Percentiles rank a stretch among this genome's conserved stretches.
Conservation (phyloP, 768 basidiomycete species). For the Leucocoprinus leucothites region DNA sequence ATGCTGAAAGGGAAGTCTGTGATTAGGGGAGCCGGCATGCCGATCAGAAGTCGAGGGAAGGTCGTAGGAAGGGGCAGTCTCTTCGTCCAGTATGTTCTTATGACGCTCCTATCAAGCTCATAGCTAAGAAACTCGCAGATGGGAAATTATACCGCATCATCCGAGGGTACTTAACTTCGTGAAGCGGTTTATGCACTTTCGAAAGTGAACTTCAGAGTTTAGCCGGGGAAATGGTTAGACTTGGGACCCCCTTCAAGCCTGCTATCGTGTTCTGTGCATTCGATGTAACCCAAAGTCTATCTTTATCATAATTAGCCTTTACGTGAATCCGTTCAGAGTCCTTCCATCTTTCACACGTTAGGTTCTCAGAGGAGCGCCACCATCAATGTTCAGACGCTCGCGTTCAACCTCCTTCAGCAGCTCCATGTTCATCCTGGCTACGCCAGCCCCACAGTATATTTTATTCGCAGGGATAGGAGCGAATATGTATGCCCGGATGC, state of each 20-base stretch:
- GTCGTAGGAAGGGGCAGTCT: conserved; percentile 59
- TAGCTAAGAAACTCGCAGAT: conserved; percentile 22
- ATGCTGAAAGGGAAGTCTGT: conserved; percentile 45
- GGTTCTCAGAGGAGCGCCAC: too few relatives aligned
- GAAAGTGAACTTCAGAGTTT: neutral
- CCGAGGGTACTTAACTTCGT: conserved; percentile 27
- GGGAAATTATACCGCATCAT: conserved; percentile 35
- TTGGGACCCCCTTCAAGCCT: too few relatives aligned
- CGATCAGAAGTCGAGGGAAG: conserved; percentile 48
- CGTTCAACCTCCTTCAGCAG: too few relatives aligned
- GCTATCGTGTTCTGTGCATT: too few relatives aligned
- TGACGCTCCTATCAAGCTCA: neutral
- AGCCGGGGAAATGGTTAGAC: neutral
- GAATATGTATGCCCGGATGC: too few relatives aligned
- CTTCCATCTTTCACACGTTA: neutral
- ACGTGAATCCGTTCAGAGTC: neutral
- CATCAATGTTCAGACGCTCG: too few relatives aligned
- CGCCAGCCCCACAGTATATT: too few relatives aligned
- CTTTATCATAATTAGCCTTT: neutral
- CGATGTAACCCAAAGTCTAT: neutral
- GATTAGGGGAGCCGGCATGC: conserved; percentile 68
- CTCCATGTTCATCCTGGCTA: too few relatives aligned
- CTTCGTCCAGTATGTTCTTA: conserved; percentile 51
- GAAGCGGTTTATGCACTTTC: conserved; percentile 23
- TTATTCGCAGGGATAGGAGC: too few relatives aligned